phyloP scores from a whole-genome alignment of 495 filamentous ascomycete genomes.

The Aspergillus cavernicola region DNA sequence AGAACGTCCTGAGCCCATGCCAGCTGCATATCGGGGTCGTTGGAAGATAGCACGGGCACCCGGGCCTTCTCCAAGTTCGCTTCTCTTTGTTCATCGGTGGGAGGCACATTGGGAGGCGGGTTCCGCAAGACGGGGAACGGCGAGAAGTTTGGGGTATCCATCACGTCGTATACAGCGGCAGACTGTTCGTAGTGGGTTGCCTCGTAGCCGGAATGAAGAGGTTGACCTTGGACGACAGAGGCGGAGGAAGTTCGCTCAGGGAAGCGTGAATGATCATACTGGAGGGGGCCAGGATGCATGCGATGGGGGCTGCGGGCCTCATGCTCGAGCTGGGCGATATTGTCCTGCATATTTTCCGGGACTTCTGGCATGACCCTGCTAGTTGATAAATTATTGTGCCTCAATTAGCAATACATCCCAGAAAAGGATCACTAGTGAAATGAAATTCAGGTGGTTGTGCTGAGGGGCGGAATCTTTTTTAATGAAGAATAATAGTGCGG shows the following conservation, averaged over 20 bases:
- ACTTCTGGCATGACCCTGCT: conserved; percentile 71
- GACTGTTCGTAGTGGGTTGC: conserved; percentile 40
- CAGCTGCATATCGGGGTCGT: conserved; percentile 94
- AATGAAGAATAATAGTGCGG: background rate
- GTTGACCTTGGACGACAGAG: conserved; percentile 30
- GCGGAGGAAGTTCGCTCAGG: conserved; percentile 42
- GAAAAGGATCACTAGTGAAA: conserved; percentile 6
- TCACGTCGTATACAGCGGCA: conserved; percentile 39
- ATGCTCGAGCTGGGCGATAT: conserved; percentile 83
- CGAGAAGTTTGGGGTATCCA: conserved; percentile 77
- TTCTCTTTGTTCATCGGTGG: conserved; percentile 91
- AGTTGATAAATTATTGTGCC: conserved; percentile 10
- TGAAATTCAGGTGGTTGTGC: background rate
- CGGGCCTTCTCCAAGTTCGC: conserved; percentile 79
- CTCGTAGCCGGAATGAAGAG: conserved; percentile 29
- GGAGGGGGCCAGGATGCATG: conserved; percentile 33
- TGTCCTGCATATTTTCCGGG: conserved; percentile 85
- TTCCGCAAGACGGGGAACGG: conserved; percentile 83
- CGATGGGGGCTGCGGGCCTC: conserved; percentile 55
- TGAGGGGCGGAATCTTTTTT: conserved; percentile 10
- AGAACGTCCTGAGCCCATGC: conserved; percentile 94
- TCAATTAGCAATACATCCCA: conserved; percentile 15
- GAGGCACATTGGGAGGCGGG: conserved; percentile 84
- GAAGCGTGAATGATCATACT: conserved; percentile 39
- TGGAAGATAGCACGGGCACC: conserved; percentile 79